phyloP scores from a whole-genome alignment of 2,329 filamentous ascomycete species.

The Pseudohalonectria lignicola region DNA sequence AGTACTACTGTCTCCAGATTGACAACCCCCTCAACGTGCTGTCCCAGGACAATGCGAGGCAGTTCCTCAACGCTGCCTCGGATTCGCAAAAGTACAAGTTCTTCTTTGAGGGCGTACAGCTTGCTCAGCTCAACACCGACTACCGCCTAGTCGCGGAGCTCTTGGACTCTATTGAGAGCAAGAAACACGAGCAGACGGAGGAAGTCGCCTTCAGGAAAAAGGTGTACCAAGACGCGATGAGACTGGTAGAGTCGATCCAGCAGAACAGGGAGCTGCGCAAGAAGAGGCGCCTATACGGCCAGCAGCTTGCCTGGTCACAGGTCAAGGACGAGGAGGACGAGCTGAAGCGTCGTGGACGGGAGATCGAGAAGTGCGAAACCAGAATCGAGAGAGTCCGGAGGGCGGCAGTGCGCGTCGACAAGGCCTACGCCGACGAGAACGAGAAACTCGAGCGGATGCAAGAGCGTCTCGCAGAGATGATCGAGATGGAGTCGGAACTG shows the following conservation, averaged over 20 bases:
- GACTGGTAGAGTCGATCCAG: slow-evolving; percentile 53
- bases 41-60: slow-evolving; percentile 87
- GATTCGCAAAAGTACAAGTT: slow-evolving; percentile 88
- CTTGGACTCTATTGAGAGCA: slow-evolving; percentile 59
- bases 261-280: slow-evolving; percentile 55
- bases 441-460: neutral
- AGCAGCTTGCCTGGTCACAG: slow-evolving; percentile 77
- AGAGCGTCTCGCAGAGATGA: slow-evolving; percentile 25
- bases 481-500: slow-evolving; percentile 33
- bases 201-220: slow-evolving; percentile 51
- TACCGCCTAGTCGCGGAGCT: slow-evolving; percentile 76
- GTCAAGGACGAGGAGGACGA: slow-evolving; percentile 63
- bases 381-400: slow-evolving; percentile 24
- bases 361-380: slow-evolving; percentile 23
- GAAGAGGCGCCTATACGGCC: slow-evolving; percentile 45
- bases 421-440: slow-evolving; percentile 1
- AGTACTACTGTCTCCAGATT: slow-evolving; percentile 87
- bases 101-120: slow-evolving; percentile 86
- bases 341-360: slow-evolving; percentile 24
- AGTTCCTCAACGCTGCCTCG: slow-evolving; percentile 80
- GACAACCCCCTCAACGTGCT: slow-evolving; percentile 95
- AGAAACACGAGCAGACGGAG: slow-evolving; percentile 48
- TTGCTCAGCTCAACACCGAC: slow-evolving; percentile 85
- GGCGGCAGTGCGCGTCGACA: neutral
- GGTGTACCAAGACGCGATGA: slow-evolving; percentile 48